phyloP scores from a whole-genome alignment of 75 land plant genomes.

The Azolla pinnata region DNA sequence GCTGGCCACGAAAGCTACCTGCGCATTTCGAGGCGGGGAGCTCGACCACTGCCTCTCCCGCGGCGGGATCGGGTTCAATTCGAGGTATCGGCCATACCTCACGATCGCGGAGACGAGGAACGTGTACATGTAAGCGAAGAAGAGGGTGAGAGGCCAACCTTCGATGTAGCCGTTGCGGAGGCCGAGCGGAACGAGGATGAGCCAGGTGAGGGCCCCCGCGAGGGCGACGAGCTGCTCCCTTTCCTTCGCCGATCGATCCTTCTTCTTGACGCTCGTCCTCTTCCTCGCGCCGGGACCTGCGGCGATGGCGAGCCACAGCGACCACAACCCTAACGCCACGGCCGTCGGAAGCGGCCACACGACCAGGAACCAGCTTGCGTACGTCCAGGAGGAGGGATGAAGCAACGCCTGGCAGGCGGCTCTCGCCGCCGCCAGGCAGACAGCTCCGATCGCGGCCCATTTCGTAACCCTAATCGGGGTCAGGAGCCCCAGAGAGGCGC shows the following conservation, averaged over 20 bases:
- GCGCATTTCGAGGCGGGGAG: conserved; percentile 16
- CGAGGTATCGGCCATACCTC: conserved; percentile 49
- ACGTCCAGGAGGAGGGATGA: conserved; percentile 26
- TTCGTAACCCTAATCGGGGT: conserved; percentile 41
- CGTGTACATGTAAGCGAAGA: conserved; percentile 53
- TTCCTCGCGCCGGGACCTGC: not conserved
- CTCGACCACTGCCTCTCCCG: conserved; percentile 61
- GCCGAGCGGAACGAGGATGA: conserved; percentile 41
- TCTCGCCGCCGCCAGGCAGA: conserved; percentile 24
- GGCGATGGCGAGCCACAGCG: not conserved
- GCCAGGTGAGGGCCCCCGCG: conserved; percentile 1
- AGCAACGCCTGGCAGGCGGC: conserved; percentile 8
- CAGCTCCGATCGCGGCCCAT: conserved; percentile 21
- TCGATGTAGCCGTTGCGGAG: conserved; percentile 67
- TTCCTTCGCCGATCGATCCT: not conserved
- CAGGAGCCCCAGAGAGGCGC: no score
- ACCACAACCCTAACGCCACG: not conserved
- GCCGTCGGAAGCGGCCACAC: conserved; percentile 8
- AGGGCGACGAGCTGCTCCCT: not conserved
- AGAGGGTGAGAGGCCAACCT: conserved; percentile 67
- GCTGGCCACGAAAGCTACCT: conserved; percentile 30
- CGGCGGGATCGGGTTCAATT: conserved; percentile 20
- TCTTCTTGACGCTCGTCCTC: not conserved
- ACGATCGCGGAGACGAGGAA: conserved; percentile 52
- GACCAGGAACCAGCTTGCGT: conserved; percentile 8